Evolutionary conservation across 116 monocot genomes (phyloP).

Genomic region (Papilionanthe hybrid): DNA sequence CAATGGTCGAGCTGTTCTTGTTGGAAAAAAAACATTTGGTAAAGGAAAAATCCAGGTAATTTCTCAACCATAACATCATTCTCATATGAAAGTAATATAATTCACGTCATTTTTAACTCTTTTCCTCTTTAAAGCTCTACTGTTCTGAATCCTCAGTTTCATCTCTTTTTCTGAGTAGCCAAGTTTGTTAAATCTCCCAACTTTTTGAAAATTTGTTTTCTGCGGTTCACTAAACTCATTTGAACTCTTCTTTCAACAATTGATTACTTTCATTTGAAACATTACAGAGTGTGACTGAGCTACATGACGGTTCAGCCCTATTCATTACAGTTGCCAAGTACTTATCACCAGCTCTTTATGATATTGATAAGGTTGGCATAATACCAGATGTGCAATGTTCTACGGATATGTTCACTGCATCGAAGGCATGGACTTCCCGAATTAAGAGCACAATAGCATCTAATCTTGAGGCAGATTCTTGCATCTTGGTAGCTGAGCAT

Average conservation of each 20-base stretch:
- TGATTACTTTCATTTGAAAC: not conserved
- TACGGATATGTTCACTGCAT: conserved; percentile 37
- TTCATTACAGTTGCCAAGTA: conserved; percentile 97
- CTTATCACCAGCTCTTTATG: conserved; percentile 79
- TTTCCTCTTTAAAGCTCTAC: too few species aligned
- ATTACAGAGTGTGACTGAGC: conserved; percentile 79
- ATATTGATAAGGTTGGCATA: conserved; percentile 95
- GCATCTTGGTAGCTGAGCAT: conserved; percentile 91
- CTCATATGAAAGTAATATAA: not conserved
- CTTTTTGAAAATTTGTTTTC: too few species aligned
- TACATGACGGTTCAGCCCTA: conserved; percentile 85
- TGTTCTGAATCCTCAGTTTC: too few species aligned
- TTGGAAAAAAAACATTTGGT: conserved; percentile 86
- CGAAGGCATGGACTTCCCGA: conserved; percentile 11
- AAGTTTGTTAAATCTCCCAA: too few species aligned
- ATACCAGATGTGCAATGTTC: conserved; percentile 84
- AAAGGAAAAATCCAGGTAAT: conserved; percentile 95
- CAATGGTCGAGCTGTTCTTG: conserved; percentile 89
- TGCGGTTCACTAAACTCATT: not conserved
- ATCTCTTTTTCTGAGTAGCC: too few species aligned
- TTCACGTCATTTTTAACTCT: not conserved
- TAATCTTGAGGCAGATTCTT: conserved; percentile 72
- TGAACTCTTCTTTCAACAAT: not conserved
- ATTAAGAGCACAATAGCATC: conserved; percentile 20
- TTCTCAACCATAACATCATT: not conserved